Base-by-base conservation (phyloP, 495 filamentous ascomycete genomes). In the Daldinia loculata region DNA sequence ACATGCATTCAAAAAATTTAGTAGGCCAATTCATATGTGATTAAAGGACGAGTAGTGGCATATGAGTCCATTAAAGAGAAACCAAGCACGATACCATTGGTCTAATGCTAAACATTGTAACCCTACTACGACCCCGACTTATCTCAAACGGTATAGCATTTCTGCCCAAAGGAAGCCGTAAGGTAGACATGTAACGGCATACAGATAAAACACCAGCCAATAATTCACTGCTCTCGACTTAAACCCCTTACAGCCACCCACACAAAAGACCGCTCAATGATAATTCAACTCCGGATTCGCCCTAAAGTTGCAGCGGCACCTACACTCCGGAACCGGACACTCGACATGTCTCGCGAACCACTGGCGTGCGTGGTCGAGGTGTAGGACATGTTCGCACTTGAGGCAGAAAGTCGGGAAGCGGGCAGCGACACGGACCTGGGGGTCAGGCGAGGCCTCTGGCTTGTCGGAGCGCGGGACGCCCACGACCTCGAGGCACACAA, bases 301-400 rank as follows among this genome's bases (percentile, higher is more conserved):
- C 67, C 80, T 73, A 51, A 81, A 81, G 72, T 87, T 88, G 82
- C 95, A 99, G 71, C 89, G 86, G 78, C 95, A 99, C 71, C 86
- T 83, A 78, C 95, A 99, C 71, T 95, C 94, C 1, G 93, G 90
- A 19, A 97, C 92, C 0, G 95, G 93, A 80, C 95, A 98, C 70
- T 94, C 88, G 58, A 82, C 85, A 78, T 96, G 91, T 59, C 86
- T 84, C 34, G 80, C 83, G 78, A 98, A 99, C 95, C 95, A 99
- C 70, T 91, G 88, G 66, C 88, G 83, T 11, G 94, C 93, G 79
- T 98, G 95, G 72, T 94, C 89, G 14, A 91, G 89, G 78, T 99
- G 95, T 75, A 92, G 89, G 12, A 92, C 93, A 82, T 99, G 95
- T 74, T 92, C 91, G 77, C 95, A 99, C 64, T 86, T 86, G 41